These are phyloP conservation scores for Populus nigra DNA, from an alignment of 345 rosid species.

Conservation along the genomic window DNA sequence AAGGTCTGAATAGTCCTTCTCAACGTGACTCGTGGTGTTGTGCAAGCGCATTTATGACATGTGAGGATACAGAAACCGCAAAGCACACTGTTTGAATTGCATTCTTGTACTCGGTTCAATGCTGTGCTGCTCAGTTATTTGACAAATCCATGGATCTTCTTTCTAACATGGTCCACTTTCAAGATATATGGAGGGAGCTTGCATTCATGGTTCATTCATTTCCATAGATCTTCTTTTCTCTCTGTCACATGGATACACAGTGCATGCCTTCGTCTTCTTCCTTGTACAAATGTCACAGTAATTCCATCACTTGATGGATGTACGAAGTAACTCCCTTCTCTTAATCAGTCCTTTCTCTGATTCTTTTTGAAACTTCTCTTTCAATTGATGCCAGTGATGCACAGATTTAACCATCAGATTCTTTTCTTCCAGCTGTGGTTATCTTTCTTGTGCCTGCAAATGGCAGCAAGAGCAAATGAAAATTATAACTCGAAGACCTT, in stretches of 20 bases:
- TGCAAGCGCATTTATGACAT: neutral
- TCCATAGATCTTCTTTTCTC: neutral
- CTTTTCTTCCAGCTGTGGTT: conserved; percentile 15
- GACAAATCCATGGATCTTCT: neutral
- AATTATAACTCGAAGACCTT: neutral
- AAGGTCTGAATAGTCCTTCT: neutral
- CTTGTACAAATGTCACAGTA: neutral
- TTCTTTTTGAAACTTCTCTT: neutral
- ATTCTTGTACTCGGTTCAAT: too few relatives aligned
- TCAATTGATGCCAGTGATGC: too few relatives aligned
- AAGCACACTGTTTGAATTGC: too few relatives aligned
- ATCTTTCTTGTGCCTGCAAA: conserved; percentile 17
- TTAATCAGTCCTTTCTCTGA: neutral
- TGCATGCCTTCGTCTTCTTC: conserved; percentile 16
- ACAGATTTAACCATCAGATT: neutral
- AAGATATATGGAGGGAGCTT: conserved; percentile 23
- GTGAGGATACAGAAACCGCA: too few relatives aligned
- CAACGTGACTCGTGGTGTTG: neutral
- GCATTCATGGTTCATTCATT: conserved; percentile 20
- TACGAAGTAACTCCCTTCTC: conserved; percentile 12
- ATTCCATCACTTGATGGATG: conserved; percentile 12
- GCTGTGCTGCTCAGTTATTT: too few relatives aligned
- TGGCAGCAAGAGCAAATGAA: conserved; percentile 21
- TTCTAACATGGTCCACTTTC: conserved; percentile 21
- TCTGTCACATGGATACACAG: conserved; percentile 15